Percentiles rank a stretch among this genome's conserved stretches.
These are phyloP conservation scores for Salvia miltiorrhiza DNA, from an alignment of 257 asterid genomes.

Conservation along the genomic window DNA sequence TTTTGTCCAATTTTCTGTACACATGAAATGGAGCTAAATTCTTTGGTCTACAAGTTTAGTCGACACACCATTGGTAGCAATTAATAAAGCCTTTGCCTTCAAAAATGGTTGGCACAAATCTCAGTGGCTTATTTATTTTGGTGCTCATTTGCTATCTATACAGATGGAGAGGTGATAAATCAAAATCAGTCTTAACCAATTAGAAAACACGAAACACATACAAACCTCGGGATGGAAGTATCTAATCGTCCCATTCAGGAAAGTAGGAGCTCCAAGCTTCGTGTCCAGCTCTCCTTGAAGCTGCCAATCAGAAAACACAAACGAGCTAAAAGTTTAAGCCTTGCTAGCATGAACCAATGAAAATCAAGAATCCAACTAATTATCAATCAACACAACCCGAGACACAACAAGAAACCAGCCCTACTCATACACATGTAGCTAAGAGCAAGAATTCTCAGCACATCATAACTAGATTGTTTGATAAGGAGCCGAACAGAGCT, in stretches of 20 bases:
- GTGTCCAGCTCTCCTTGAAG: slow-evolving; percentile 89
- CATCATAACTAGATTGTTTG: background rate
- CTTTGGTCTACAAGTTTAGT: background rate
- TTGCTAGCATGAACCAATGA: background rate
- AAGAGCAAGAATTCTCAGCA: background rate
- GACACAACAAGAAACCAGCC: background rate
- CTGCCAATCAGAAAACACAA: slow-evolving; percentile 34
- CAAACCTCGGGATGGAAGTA: slow-evolving; percentile 69
- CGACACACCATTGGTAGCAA: background rate
- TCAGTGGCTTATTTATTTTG: background rate
- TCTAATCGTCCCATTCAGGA: slow-evolving; percentile 58
- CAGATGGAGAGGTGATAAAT: slow-evolving; percentile 1
- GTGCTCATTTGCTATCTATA: background rate
- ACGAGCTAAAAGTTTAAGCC: background rate
- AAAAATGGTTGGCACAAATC: background rate
- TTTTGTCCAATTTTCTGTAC: background rate
- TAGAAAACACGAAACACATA: slow-evolving; percentile 14
- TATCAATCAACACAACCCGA: background rate
- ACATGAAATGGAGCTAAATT: background rate
- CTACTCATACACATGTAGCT: background rate
- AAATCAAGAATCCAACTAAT: background rate
- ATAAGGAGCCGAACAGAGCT: slow-evolving; percentile 7
- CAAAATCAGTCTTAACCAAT: background rate
- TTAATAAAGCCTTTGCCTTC: background rate
- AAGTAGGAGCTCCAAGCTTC: slow-evolving; percentile 63